phyloP scores from a whole-genome alignment of 1,284 basidiomycete species.

The Pyrrhoderma lamaoense region DNA sequence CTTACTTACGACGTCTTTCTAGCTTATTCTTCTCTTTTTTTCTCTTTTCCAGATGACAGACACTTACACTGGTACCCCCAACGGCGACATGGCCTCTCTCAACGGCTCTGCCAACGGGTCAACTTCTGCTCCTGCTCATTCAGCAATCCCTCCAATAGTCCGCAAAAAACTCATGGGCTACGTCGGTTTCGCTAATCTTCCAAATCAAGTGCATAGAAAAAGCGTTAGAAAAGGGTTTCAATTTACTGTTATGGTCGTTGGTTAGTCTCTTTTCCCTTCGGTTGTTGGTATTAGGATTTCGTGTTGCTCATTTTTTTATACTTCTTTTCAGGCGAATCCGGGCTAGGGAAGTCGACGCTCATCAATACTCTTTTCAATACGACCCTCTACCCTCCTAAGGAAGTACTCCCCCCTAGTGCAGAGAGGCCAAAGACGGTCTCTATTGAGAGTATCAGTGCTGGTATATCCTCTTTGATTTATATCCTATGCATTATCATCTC shows the following conservation, averaged over 20 bases:
- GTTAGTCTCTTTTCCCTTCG: conserved; percentile 46
- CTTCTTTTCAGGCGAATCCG: conserved; percentile 75
- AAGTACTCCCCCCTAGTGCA: conserved; percentile 72
- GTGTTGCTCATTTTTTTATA: conserved; percentile 17
- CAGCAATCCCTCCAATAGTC: conserved; percentile 55
- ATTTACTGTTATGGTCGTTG: conserved; percentile 95
- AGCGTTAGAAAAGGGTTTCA: conserved; percentile 95
- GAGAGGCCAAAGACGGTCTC: conserved; percentile 89
- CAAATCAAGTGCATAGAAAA: conserved; percentile 96
- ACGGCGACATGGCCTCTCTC: conserved; percentile 43
- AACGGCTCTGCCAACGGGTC: conserved; percentile 56
- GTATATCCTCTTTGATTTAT: conserved; percentile 38
- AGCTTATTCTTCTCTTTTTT: conserved; percentile 22
- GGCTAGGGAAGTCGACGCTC: conserved; percentile 94
- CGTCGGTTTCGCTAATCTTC: conserved; percentile 87
- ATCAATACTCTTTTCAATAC: conserved; percentile 98
- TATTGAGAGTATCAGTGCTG: conserved; percentile 94
- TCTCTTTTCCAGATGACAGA: conserved; percentile 53
- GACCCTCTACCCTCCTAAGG: conserved; percentile 83
- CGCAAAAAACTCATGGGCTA: conserved; percentile 91
- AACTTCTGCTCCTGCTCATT: conserved; percentile 40
- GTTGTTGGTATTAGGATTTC: conserved; percentile 12
- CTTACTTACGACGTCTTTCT: conserved; percentile 16
- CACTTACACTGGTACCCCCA: conserved; percentile 59
- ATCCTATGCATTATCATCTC: conserved; percentile 22